Base-by-base conservation (phyloP, 352 stramenopile genomes). In the Pythium myriotylum region DNA sequence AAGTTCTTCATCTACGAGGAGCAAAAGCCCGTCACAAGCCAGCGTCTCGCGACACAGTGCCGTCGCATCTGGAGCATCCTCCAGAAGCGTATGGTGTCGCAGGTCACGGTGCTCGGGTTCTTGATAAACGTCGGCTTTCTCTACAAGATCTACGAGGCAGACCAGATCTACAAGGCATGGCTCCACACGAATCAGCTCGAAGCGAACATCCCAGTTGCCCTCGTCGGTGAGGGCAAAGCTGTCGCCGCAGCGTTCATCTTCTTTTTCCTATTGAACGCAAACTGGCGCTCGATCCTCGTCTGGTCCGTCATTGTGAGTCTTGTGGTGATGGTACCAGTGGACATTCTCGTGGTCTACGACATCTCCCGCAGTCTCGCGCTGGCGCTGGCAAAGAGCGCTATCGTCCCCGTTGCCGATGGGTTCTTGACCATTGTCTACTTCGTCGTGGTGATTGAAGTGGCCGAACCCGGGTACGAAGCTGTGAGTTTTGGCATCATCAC, bases 391-490 rank as follows among this genome's bases (percentile, higher is more conserved):
- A 54, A 55, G n/a, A 27, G 19, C 29, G 14, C 37, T 1, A 48
- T 23, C 24, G 52, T 29, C 19, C 42, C 42, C 9, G 40, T 54
- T 22, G 32, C 37, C 8, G 45, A 54, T 10, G 52, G 42, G 2
- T 20, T 61, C 12, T 23, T 54, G 20, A 57, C 41, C 17, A 37
- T 66, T n/a, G 9, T 64, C 29, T 50, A 50, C 9, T 3, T 52
- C 29, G 5, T 70, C 14, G 27, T 70, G n/a, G 49, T 64, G 35
- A 42, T 66, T 33, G 62, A 70, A 33, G 48, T 70, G 19, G 50
- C 56, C 9, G 51, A 62, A 1, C 53, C 62, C 2, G 62, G 62
- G 7, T 65, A 59, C 43, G 62, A 70, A 20, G 49, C 48, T 1
- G 27, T 53, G 8, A 61, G 41, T 2, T 70, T 59, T 27, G 62